Evolutionary conservation across 306 rosid genomes (phyloP), one percentile per base, ranked within the genome.

Genomic region (Ceratonia siliqua): DNA sequence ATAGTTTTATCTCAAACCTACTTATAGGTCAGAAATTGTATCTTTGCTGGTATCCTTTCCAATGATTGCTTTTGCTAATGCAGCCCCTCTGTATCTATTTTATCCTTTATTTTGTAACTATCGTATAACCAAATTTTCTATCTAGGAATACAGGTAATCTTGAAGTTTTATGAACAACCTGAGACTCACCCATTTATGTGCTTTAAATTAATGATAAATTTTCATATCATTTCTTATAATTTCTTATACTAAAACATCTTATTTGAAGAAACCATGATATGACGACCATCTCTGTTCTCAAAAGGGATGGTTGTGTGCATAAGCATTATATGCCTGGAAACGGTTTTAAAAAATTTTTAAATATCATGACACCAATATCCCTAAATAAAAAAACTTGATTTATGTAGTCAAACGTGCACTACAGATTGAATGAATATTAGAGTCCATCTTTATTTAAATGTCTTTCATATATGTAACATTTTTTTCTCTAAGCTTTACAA

Each of bases 401-500:
- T 56, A 20, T 71, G 11, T 35, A 42, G 12, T 62, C 25, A 43
- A 21, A 17, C 27, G 39, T 68, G 66, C 13, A 21, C 33, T 27
- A 8, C 45, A 6, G 45, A 41, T 80, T 28, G 59, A 38, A 25
- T 69, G 41, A 25, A 42, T 49, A 53, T 27, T 56, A 3, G 17
- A 20, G 38, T 70, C 42, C 52, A 42, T 55, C 38, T 55, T 48
- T 46, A 36, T 46, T 35, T 38, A 21, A 68, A 43, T 50, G 35
- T 21, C 35, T 24, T 41, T 11, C 15, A 58, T 6, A 52, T 18
- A 27, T 52, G 28, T 53, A 9, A 42, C 38, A 39, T 20, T 17
- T 53, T 70, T 57, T 27, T 22, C 38, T 72, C 43, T 48, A 48
- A 62, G 25, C 38, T 72, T 78, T 67, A 33, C 39, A 59, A 30